Evolutionary conservation across 352 stramenopile genomes (phyloP), one percentile per base, ranked within the genome.

Genomic region (Phytophthora palmivora): DNA sequence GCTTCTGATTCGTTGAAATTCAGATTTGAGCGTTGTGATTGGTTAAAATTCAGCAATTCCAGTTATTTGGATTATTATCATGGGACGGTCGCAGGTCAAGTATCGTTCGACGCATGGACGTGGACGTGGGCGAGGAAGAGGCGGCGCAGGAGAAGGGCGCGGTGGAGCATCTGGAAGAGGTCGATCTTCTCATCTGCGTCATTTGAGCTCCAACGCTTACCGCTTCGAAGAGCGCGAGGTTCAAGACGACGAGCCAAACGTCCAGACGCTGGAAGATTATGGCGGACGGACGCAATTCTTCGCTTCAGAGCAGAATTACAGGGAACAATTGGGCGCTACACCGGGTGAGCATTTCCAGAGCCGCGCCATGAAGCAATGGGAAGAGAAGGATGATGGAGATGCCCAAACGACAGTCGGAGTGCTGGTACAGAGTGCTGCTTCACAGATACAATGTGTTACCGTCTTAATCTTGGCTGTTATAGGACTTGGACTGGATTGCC

Each of bases 401-500:
- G 64, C 60, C n/a, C 30, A 67, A 7, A 36, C 24, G 38, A 18
- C 51, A n/a, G 37, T 72, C 18, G 76, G 74, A 53, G 63, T 79
- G 45, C 41, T 90, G 70, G 81, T 88, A 66, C 5, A 24, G 9
- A 33, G 30, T 2, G 12, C 18, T 53, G 32, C n/a, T n/a, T n/a
- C n/a, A n/a, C n/a, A 38, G 4, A 1, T 21, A 11, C 21, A 9
- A 0, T 33, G 24, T 18, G 24, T 1, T 24, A 11, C 42, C 2
- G 18, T 14, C 2, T 41, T 33, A 32, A 48, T 2, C 11, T 24
- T 21, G 36, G 34, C 12, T 53, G 10, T 22, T 42, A 8, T 47
- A 94, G 85, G 82, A 94, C 58, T 84, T 92, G 36, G 53, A 74
- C 18, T 91, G 78, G 79, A 81, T 94, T 42, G 82, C 73, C 1